phyloP scores from a whole-genome alignment of 441 rosid species.

The Capsella rubella region DNA sequence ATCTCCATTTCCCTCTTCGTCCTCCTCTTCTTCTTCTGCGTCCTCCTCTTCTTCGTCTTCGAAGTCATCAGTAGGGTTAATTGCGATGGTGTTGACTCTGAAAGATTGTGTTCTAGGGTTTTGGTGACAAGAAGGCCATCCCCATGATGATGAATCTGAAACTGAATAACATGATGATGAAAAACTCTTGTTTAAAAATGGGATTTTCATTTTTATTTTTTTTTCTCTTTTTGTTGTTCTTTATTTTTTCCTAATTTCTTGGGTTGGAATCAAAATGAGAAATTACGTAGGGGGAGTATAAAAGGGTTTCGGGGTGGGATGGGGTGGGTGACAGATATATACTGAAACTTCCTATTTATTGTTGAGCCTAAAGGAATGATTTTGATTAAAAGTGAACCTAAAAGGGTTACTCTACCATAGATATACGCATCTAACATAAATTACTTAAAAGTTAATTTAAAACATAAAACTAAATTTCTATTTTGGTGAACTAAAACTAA shows the following conservation, averaged over 20 bases:
- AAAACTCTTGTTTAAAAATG: slow-evolving; percentile 48
- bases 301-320: slow-evolving; percentile 11
- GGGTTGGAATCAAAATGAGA: slow-evolving; percentile 9
- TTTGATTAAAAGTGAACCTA: background rate
- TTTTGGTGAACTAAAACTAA: background rate
- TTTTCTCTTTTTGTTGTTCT: background rate
- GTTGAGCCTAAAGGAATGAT: slow-evolving; percentile 12
- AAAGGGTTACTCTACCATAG: background rate
- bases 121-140: slow-evolving; percentile 78
- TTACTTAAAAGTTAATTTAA: background rate
- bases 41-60: slow-evolving; percentile 5
- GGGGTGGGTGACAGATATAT: slow-evolving; percentile 13
- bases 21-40: background rate
- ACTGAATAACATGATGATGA: slow-evolving; percentile 31
- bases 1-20: background rate
- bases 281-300: slow-evolving; percentile 14
- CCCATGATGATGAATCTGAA: slow-evolving; percentile 60
- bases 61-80: slow-evolving; percentile 37
- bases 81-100: slow-evolving; percentile 32
- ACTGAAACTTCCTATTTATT: slow-evolving; percentile 27
- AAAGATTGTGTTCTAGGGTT: slow-evolving; percentile 73
- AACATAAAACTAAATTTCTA: background rate
- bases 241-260: background rate
- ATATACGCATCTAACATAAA: background rate
- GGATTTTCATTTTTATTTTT: slow-evolving; percentile 50